phyloP scores from a whole-genome alignment of 176 grass and related monocot genomes.

The Oryza coarctata region DNA sequence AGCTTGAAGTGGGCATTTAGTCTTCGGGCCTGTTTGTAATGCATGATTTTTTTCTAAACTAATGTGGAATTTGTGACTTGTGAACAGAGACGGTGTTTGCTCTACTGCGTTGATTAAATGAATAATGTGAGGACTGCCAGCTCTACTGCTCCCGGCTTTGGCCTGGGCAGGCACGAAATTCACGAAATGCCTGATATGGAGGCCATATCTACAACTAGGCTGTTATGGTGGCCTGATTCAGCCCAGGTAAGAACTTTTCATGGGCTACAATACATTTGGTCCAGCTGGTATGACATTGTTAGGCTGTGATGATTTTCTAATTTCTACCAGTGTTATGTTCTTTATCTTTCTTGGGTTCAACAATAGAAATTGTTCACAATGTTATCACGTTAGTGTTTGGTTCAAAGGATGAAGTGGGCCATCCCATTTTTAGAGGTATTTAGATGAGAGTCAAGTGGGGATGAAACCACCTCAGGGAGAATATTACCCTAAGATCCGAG shows the following conservation, averaged over 20 bases:
- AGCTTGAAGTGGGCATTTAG: not conserved
- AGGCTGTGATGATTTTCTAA: not conserved
- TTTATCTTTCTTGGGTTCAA: not conserved
- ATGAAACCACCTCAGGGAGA: too few species aligned
- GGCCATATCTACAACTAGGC: not conserved
- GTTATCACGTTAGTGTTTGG: too few species aligned
- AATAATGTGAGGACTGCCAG: not conserved
- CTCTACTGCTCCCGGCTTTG: too few species aligned
- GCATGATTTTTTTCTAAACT: not conserved
- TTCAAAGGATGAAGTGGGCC: too few species aligned
- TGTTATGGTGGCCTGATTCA: not conserved
- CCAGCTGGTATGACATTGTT: not conserved
- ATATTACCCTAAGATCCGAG: too few species aligned
- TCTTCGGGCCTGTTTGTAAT: not conserved
- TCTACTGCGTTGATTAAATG: not conserved
- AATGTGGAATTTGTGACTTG: not conserved
- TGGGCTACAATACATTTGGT: not conserved
- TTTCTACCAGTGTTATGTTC: not conserved
- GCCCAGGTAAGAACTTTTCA: not conserved
- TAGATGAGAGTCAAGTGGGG: too few species aligned
- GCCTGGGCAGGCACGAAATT: not conserved
- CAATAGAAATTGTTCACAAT: not conserved
- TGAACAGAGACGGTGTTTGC: not conserved
- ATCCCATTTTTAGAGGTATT: too few species aligned
- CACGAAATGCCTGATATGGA: not conserved